Conservation (phyloP, 257 asterid species). For the Rubia yunnanensis region DNA sequence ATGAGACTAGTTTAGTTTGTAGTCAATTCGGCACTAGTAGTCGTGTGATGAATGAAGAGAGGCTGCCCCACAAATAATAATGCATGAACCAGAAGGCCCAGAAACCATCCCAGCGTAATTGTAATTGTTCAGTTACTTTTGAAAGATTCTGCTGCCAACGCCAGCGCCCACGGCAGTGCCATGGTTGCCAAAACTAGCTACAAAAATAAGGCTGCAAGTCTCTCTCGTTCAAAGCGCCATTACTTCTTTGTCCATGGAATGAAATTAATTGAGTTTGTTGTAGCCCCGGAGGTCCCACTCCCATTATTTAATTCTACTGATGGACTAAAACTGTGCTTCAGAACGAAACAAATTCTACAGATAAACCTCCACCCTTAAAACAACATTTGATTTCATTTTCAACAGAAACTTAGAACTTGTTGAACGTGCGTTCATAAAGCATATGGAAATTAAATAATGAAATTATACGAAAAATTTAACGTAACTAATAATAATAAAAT, state of each 20-base stretch:
- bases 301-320: too few species aligned
- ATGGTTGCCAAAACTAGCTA: background rate
- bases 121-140: background rate
- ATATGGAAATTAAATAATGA: too few species aligned
- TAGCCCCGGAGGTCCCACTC: too few species aligned
- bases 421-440: too few species aligned
- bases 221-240: background rate
- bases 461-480: too few species aligned
- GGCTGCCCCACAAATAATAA: background rate
- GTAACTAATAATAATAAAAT: too few species aligned
- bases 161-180: background rate
- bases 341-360: too few species aligned
- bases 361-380: too few species aligned
- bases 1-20: background rate
- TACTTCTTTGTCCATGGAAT: background rate
- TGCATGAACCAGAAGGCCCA: background rate
- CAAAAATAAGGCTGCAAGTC: background rate
- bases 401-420: too few species aligned
- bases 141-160: background rate
- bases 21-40: background rate
- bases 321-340: too few species aligned
- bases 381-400: too few species aligned
- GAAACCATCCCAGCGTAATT: background rate
- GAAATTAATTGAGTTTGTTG: background rate
- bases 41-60: background rate